Conservation (phyloP, 2,329 filamentous ascomycete genomes). For the Neospermospora avenae region DNA sequence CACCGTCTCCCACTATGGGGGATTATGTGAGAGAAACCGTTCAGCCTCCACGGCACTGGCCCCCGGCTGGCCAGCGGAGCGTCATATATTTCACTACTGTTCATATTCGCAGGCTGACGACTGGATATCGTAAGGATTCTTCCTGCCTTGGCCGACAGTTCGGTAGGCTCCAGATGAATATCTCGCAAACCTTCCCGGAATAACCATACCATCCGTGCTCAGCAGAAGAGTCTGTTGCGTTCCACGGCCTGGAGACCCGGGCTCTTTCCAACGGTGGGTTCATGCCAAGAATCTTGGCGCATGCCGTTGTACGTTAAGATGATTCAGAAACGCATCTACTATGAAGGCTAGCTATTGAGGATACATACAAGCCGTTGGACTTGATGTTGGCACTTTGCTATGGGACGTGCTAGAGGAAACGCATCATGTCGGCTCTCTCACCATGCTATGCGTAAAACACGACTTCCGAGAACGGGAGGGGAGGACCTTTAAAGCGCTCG, state of each 20-base stretch:
- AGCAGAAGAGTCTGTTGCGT: constrained; percentile 22
- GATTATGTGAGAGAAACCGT: too few relatives aligned
- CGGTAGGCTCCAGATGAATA: not conserved
- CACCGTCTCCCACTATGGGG: too few relatives aligned
- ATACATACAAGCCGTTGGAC: too few relatives aligned
- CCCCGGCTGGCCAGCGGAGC: too few relatives aligned
- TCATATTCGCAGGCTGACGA: not conserved
- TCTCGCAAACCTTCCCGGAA: constrained; percentile 10
- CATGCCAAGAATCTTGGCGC: constrained; percentile 4
- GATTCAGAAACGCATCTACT: constrained; percentile 20
- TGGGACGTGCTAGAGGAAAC: too few relatives aligned
- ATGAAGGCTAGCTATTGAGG: constrained; percentile 12
- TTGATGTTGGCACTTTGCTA: too few relatives aligned
- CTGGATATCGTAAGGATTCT: not conserved
- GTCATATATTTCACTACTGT: too few relatives aligned
- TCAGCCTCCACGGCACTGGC: too few relatives aligned
- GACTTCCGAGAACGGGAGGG: too few relatives aligned
- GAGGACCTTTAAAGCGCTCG: too few relatives aligned
- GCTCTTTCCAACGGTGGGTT: constrained; percentile 10
- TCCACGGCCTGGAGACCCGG: constrained; percentile 8
- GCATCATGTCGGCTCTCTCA: too few relatives aligned
- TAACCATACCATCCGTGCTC: constrained; percentile 21
- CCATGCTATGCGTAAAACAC: too few relatives aligned
- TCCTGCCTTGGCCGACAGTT: not conserved
- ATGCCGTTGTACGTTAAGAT: constrained; percentile 14